phyloP scores from a whole-genome alignment of 2,329 filamentous ascomycete genomes.

The Aspergillus sp. region DNA sequence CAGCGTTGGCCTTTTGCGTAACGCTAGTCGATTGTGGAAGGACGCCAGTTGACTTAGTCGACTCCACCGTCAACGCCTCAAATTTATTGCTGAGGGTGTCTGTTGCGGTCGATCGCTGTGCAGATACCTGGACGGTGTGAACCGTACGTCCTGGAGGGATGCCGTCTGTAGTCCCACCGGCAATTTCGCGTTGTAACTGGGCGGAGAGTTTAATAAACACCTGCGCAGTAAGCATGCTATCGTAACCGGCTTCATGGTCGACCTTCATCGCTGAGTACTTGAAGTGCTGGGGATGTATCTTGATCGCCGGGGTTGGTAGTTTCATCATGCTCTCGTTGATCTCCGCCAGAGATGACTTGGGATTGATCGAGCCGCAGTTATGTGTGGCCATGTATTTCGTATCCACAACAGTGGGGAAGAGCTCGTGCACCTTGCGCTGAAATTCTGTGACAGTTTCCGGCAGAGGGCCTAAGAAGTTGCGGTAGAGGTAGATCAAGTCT shows the following conservation, averaged over 20 bases:
- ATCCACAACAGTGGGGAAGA: constrained; percentile 59
- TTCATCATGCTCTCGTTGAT: constrained; percentile 24
- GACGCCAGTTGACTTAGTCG: constrained; percentile 11
- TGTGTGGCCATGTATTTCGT: constrained; percentile 64
- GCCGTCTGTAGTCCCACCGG: neutral
- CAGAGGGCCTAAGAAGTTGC: constrained; percentile 57
- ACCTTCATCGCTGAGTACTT: constrained; percentile 28
- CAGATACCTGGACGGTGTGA: neutral
- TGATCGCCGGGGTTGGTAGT: constrained; percentile 26
- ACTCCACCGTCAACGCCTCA: constrained; percentile 22
- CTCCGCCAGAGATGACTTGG: constrained; percentile 35
- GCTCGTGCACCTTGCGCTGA: constrained; percentile 45
- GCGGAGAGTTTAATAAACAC: constrained; percentile 56
- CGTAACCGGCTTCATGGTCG: constrained; percentile 61
- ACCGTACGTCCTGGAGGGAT: neutral
- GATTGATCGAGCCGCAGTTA: constrained; percentile 51
- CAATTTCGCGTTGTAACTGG: constrained; percentile 46
- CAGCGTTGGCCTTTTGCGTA: constrained; percentile 29
- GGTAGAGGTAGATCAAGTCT: constrained; percentile 61
- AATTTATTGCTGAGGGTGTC: constrained; percentile 25
- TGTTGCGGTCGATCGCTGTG: neutral
- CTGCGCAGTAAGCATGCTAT: constrained; percentile 60
- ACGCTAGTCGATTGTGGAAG: neutral
- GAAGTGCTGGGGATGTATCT: constrained; percentile 26
- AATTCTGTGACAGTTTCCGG: constrained; percentile 57